Evolutionary conservation across 1,284 basidiomycete genomes (phyloP), one percentile per base, ranked within the genome.

Genomic region (Sanghuangporus weigelae): DNA sequence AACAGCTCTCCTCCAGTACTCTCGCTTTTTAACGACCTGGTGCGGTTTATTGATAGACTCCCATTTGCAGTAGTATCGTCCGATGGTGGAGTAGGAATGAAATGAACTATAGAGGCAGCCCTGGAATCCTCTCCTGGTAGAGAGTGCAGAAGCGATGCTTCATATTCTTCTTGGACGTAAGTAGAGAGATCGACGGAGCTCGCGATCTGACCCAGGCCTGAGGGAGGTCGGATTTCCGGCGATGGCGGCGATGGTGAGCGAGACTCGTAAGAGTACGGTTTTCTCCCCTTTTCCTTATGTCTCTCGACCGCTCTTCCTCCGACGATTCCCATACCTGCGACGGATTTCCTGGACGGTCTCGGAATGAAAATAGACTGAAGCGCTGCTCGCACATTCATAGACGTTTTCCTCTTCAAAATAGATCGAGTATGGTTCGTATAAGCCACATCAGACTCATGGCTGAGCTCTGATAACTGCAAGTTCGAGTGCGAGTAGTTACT

Each of bases 201-300:
- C 40, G 61, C 62, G 26, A 59, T 59, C 51, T 58, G 54, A 16
- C 65, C 65, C 1, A 66, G 57, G 14, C 65, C 65, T 5, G 59
- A 62, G 7, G 65, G 65, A 14, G 65, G 65, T 38, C 65, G 57
- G 39, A 66, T 66, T 23, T 66, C 62, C 19, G 65, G 65, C 7
- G 61, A 63, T 31, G 62, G 65, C 5, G 65, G 65, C 6, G 65
- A 66, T 8, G 65, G 65, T 21, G 65, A 66, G 35, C 65, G 65
- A n/a, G 65, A 66, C 21, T 56, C 59, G 44, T 66, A 66, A 16
- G n/a, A 38, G 16, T 63, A 63, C 11, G 44, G 14, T 21, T 31
- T 62, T 26, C 46, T 55, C n/a, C 39, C 48, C 7, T 46, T 35
- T 8, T 49, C 55, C 35, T 55, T 51, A 7, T 23, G 57, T 12